Conservation (phyloP, 306 rosid species). For the Vigna unguiculata region DNA sequence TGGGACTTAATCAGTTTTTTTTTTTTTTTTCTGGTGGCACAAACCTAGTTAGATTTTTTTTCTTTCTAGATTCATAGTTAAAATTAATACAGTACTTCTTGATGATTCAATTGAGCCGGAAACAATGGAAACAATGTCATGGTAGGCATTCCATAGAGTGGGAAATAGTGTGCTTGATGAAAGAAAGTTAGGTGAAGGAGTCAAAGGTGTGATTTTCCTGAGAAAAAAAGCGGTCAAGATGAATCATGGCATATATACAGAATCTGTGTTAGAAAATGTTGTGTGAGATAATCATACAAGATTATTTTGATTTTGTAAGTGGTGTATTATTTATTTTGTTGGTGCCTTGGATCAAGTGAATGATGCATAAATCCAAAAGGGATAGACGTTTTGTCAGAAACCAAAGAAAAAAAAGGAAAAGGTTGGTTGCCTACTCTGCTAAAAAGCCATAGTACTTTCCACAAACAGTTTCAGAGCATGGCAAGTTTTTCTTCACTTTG, state of each 20-base stretch:
- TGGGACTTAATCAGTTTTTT: too few relatives aligned
- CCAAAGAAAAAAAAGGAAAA: slow-evolving; percentile 34
- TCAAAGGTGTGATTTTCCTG: slow-evolving; percentile 60
- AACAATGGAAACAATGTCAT: slow-evolving; percentile 6
- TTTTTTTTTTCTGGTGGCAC: background rate
- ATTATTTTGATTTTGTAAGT: slow-evolving; percentile 28
- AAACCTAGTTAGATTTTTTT: slow-evolving; percentile 15
- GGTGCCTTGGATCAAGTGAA: slow-evolving; percentile 66
- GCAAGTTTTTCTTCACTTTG: slow-evolving; percentile 28
- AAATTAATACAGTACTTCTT: background rate
- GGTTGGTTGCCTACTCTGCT: slow-evolving; percentile 66
- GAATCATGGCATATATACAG: slow-evolving; percentile 65
- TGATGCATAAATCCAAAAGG: slow-evolving; percentile 70
- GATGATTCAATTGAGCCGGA: background rate
- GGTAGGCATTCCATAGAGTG: slow-evolving; percentile 36
- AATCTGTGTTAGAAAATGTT: slow-evolving; percentile 62
- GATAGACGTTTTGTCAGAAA: slow-evolving; percentile 51
- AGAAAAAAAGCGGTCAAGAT: slow-evolving; percentile 75
- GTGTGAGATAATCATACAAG: slow-evolving; percentile 55
- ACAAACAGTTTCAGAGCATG: slow-evolving; percentile 44
- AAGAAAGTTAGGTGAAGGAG: slow-evolving; percentile 47
- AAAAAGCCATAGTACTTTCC: slow-evolving; percentile 63
- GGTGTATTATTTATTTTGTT: slow-evolving; percentile 22
- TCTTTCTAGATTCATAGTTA: background rate
- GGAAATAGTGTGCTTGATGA: slow-evolving; percentile 28